Base-by-base conservation (phyloP, 352 stramenopile species). In the Thalassiosira ordinaria region DNA sequence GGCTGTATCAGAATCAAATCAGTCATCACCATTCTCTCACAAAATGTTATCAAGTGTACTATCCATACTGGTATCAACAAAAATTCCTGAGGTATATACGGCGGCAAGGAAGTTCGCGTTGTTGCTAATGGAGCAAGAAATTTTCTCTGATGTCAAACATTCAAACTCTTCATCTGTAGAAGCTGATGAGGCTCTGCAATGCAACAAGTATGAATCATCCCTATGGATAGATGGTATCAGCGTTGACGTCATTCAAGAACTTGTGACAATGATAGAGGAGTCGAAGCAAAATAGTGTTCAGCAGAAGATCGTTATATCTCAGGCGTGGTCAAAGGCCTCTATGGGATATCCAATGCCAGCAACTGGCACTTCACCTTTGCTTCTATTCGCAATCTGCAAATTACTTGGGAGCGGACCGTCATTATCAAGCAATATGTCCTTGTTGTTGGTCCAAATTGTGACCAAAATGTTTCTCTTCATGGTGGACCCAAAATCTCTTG, bases 181-280 rank as follows among this genome's bases (percentile, higher is more conserved):
- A 39, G n/a, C 26, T 44, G n/a, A 29, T 44, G 65, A 78, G 20
- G 24, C 8, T 4, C 11, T 5, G 22, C 51, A 62, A 27, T 76
- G 60, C 56, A 37, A 57, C 1, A 41, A 75, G 29, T 82, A 85
- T 24, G 78, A 85, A 65, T 74, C 71, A 14, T 73, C 72, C 5
- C 52, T 82, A 11, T 85, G 78, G 78, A 39, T 85, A 26, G 78
- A 85, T 60, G 66, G 53, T 1, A 82, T 82, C 14, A 78, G 47
- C 20, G 46, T 14, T 31, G 31, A 61, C 6, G 62, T 56, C n/a
- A 70, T 85, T 64, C 13, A 70, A 76, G 67, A 85, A 47, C 63
- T 85, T 24, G 24, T 71, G 11, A 57, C 26, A 20, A 63, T 49
- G 24, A 77, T 78, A 27, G 77, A 47, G 5, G 65, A 85, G 14